Percentiles rank a stretch among this genome's conserved stretches.
Conservation (phyloP, 257 asterid genomes). For the Agastache rugosa region DNA sequence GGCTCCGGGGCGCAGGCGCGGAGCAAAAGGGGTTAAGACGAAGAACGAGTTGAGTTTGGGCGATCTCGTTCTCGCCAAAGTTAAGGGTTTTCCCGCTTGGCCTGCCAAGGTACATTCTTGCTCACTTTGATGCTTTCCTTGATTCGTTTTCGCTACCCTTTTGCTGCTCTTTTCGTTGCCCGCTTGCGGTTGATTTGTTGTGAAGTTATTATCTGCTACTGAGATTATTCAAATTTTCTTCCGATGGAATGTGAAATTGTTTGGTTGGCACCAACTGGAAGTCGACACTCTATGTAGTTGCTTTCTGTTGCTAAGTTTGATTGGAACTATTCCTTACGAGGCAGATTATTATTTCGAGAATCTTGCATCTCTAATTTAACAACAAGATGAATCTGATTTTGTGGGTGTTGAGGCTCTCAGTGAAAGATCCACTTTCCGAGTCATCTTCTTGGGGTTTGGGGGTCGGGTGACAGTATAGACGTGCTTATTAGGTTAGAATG, state of each 20-base stretch:
- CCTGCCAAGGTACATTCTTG: conserved; percentile 81
- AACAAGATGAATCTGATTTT: conserved; percentile 23
- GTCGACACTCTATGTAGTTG: conserved; percentile 24
- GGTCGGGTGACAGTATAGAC: neutral
- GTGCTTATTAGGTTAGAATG: conserved; percentile 23
- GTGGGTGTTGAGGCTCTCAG: neutral
- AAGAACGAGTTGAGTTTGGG: conserved; percentile 70
- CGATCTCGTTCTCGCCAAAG: conserved; percentile 94
- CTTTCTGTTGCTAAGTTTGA: conserved; percentile 35
- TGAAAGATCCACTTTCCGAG: conserved; percentile 12
- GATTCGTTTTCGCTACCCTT: neutral
- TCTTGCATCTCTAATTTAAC: neutral
- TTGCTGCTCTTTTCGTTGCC: neutral
- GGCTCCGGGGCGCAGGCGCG: conserved; percentile 85
- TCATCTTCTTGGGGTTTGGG: conserved; percentile 19
- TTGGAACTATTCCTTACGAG: conserved; percentile 23
- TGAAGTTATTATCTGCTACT: neutral
- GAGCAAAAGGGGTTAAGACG: conserved; percentile 63
- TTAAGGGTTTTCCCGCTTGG: conserved; percentile 93
- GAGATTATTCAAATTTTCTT: conserved; percentile 2
- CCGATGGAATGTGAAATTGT: neutral
- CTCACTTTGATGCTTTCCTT: conserved; percentile 3
- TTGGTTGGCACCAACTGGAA: conserved; percentile 25
- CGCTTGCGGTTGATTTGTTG: neutral
- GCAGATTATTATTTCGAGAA: conserved; percentile 13